Conservation (phyloP, 2,329 filamentous ascomycete species). For the Paecilomyces sp. region DNA sequence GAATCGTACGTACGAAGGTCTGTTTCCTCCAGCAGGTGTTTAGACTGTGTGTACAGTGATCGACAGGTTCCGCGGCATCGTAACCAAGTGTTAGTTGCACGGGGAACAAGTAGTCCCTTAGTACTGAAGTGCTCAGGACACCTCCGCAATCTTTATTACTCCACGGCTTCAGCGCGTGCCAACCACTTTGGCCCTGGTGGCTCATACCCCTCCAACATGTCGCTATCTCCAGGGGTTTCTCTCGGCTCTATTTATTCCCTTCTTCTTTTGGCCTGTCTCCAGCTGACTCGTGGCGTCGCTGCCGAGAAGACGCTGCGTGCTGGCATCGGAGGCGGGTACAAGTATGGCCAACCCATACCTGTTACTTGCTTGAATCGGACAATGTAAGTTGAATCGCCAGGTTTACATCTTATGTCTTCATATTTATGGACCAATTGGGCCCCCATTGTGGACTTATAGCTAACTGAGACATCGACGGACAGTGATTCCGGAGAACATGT, state of each 20-base stretch:
- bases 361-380: conserved; percentile 70
- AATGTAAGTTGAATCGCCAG: conserved; percentile 46
- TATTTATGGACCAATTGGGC: not conserved
- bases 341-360: conserved; percentile 55
- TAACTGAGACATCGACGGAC: conserved; percentile 1
- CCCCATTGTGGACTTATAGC: not conserved
- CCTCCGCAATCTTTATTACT: not conserved
- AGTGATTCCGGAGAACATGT: conserved; percentile 28
- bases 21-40: not conserved
- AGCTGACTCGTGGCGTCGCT: conserved; percentile 12
- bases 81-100: not conserved
- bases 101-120: not conserved
- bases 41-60: not conserved
- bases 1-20: not conserved
- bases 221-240: not conserved
- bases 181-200: conserved; percentile 3
- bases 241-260: not conserved
- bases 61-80: not conserved
- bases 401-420: not conserved
- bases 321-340: conserved; percentile 25
- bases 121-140: not conserved
- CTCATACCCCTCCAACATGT: conserved; percentile 7
- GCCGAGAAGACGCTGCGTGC: conserved; percentile 15
- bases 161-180: not conserved
- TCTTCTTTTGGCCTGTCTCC: not conserved